Base-by-base conservation (phyloP, 139 green algal genomes). In the Picochlorum sp. region DNA sequence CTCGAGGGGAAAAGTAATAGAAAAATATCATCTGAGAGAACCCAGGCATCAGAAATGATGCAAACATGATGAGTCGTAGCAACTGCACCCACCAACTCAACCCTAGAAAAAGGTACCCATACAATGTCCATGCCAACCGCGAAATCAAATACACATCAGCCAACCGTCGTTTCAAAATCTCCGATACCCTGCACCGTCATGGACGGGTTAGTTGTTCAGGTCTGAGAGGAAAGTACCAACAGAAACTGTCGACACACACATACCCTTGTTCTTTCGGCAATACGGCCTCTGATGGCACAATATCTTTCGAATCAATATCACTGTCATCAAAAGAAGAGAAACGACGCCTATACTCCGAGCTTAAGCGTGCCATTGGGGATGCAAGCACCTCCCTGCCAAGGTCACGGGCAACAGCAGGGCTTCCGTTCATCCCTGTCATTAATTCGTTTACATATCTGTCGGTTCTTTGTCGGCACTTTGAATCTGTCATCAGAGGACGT, bases 1-100 rank as follows among this genome's bases (percentile, higher is more conserved):
- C 67, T 1, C 81, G 69, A 9, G 63, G 63, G 1, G 81, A 90
- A 24, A 88, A 70, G 30, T 89, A 86, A 74, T 96, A 96, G 73
- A 90, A 95, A 10, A 80, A 26, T 1, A 72, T 28, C 73, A 81
- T 82, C 57, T 84, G 71, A 54, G 65, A 68, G 50, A 88, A 88
- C 20, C 77, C 81, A 6, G 81, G 81, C 56, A 87, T 66, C 2
- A 88, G 66, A 20, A 88, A 49, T 21, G 20, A 16, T 0, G 77
- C 44, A 47, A 85, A 88, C 23, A 74, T 23, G 4, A 86, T 37
- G 11, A 88, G 77, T 16, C 67, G 67, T 28, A 70, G 37, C 23
- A 86, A 70, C 26, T 67, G 74, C 21, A 73, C 34, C 2, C 57
- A 51, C 81, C 81, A 86, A 7, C 68, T 38, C 16, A 45, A 20